Base-by-base conservation (phyloP, 2,329 filamentous ascomycete genomes). In the Fusarium paranaense region DNA sequence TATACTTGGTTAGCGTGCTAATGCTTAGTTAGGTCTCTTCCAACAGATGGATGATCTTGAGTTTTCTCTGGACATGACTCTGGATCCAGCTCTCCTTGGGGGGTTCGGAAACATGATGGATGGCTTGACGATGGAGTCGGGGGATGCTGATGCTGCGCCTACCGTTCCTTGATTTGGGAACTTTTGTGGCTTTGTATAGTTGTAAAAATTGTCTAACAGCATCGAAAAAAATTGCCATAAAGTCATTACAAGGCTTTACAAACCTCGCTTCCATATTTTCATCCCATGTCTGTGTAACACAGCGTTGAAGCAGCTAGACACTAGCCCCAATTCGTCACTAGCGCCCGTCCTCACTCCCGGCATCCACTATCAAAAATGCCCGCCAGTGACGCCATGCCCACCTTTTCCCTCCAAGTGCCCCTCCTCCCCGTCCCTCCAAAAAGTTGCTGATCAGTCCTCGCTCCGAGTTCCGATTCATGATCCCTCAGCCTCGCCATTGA, bases 11-110 rank as follows among this genome's bases (percentile, higher is more conserved):
- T 2, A 57, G 9, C 33, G 22, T 57, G 20, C 32, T 37, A 10
- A 58, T 27, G 1, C 16, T 18, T 27, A 1, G 33, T 6, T 3
- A 58, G 54, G 16, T 5, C 33, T 58, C 11, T 38, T 58, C 11
- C 14, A 38, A 37, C 54, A 57, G 20, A 38, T 57, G 22, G 22
- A 25, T 25, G 22, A 25, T 25, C 22, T 25, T 25, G 22, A 25
- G 22, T 25, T 25, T 25, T 25, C 22, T 25, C 22, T 25, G 22
- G 57, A 52, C 14, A 66, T 76, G 58, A 50, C 65, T 14, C 37
- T 74, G 7, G 70, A 76, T n/a, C 50, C 65, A 10, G 69, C 56
- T 11, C 67, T 75, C 13, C 33, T 69, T 62, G 32, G 16, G 11
- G 27, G 30, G 33, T 65, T 73, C 27, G 66, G 72, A 35, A 61